Conservation (phyloP, 2,329 filamentous ascomycete genomes). For the Colletotrichum sp. region DNA sequence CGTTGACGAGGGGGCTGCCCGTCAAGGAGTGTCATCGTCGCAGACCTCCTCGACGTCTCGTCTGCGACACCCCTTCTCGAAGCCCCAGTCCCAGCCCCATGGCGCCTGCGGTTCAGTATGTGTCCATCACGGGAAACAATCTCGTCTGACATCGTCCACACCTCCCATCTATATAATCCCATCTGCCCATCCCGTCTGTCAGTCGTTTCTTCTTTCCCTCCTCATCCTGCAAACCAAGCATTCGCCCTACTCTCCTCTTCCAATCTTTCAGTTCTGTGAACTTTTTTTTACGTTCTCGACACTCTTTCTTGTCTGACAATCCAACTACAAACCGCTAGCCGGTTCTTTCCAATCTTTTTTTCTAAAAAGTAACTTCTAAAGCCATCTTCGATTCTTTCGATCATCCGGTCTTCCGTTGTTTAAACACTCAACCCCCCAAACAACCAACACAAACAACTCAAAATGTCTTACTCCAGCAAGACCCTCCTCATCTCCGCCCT, state of each 20-base stretch:
- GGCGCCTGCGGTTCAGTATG: background rate
- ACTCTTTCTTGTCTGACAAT: constrained; percentile 24
- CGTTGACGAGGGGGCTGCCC: background rate
- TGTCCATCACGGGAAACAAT: background rate
- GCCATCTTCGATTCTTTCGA: constrained; percentile 5
- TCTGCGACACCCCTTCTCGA: background rate
- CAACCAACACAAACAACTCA: constrained; percentile 19
- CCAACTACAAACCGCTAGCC: constrained; percentile 25
- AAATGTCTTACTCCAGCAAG: constrained; percentile 50
- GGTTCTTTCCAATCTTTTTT: constrained; percentile 22
- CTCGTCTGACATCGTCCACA: background rate
- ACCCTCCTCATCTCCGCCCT: constrained; percentile 43
- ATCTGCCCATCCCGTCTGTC: background rate
- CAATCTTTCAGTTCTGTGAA: constrained; percentile 42
- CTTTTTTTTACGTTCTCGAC: constrained; percentile 36
- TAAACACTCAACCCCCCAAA: background rate
- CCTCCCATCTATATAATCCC: constrained; percentile 1
- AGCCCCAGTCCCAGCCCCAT: background rate
- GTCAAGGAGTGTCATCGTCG: constrained; percentile 9
- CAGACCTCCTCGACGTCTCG: constrained; percentile 8
- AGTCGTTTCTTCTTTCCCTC: constrained; percentile 4
- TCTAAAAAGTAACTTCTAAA: background rate
- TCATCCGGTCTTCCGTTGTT: background rate
- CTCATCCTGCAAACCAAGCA: constrained; percentile 27
- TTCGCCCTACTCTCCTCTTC: constrained; percentile 29